These are phyloP conservation scores for Mycosarcoma mackinlayi DNA, from an alignment of 1,284 basidiomycete species.

Conservation along the genomic window DNA sequence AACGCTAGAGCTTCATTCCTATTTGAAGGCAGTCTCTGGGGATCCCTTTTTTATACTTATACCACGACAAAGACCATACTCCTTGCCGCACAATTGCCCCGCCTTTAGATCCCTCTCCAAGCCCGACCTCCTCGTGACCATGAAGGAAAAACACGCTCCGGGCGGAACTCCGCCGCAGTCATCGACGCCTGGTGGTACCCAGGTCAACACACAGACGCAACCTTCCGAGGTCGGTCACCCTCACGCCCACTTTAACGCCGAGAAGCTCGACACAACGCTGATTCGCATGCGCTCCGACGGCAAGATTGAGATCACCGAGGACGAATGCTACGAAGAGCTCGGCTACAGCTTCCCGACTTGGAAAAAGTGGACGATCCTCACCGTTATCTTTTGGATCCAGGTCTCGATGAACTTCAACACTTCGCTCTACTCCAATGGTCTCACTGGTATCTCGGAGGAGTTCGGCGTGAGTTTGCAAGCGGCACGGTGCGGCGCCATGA, in stretches of 20 bases:
- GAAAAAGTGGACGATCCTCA: conserved; percentile 69
- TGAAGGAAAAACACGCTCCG: conserved; percentile 25
- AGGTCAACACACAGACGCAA: conserved; percentile 13
- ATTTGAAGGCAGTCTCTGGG: no score
- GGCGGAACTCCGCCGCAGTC: conserved; percentile 15
- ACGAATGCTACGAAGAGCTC: conserved; percentile 47
- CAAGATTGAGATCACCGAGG: conserved; percentile 47
- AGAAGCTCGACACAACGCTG: conserved; percentile 43
- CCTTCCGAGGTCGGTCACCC: conserved; percentile 19
- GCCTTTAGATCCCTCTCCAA: no score
- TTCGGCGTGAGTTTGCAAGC: conserved; percentile 68
- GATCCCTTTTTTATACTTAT: no score
- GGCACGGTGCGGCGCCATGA: conserved; percentile 65
- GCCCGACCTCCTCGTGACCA: neutral
- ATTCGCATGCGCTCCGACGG: conserved; percentile 41
- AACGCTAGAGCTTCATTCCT: no score
- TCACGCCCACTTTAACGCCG: conserved; percentile 39
- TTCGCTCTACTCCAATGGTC: conserved; percentile 67
- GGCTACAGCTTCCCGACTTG: conserved; percentile 61
- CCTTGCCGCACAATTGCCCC: neutral
- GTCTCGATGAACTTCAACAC: conserved; percentile 69
- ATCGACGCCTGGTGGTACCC: conserved; percentile 18
- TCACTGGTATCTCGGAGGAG: conserved; percentile 58
- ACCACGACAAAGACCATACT: no score
- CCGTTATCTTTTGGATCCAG: conserved; percentile 69